A percentile compares a stretch with the other conserved stretches of the same genome.
phyloP scores from a whole-genome alignment of 768 basidiomycete species.

The Mycena vitilis region DNA sequence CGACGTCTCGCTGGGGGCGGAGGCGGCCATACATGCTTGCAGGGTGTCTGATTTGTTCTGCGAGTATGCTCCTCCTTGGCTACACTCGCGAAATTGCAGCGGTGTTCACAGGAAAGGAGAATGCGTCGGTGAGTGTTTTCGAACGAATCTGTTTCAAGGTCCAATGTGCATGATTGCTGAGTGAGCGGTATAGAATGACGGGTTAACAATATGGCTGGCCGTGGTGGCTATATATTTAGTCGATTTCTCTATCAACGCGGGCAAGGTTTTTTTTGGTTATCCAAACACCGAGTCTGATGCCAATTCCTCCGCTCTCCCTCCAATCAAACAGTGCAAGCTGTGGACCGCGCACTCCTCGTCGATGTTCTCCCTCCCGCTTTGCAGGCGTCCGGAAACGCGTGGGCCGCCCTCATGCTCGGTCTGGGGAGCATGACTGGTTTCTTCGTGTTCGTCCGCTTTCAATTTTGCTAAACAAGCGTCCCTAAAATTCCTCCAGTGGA shows the following conservation, averaged over 20 bases:
- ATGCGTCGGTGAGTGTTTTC: slow-evolving; percentile 42
- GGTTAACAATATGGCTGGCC: slow-evolving; percentile 81
- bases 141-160: not conserved
- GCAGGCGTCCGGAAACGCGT: slow-evolving; percentile 91
- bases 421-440: slow-evolving; percentile 89
- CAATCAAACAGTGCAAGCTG: slow-evolving; percentile 73
- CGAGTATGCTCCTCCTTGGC: slow-evolving; percentile 85
- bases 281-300: no score
- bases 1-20: slow-evolving; percentile 84
- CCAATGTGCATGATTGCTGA: not conserved
- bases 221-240: slow-evolving; percentile 75
- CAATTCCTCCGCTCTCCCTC: not conserved
- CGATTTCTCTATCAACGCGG: slow-evolving; percentile 71
- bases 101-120: slow-evolving; percentile 52
- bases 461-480: not conserved
- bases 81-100: slow-evolving; percentile 80
- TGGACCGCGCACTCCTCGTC: slow-evolving; percentile 91
- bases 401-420: slow-evolving; percentile 95
- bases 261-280: not conserved
- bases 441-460: slow-evolving; percentile 74
- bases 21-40: slow-evolving; percentile 87
- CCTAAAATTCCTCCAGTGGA: slow-evolving; percentile 60
- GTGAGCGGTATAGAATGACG: slow-evolving; percentile 59
- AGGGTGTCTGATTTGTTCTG: slow-evolving; percentile 72
- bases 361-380: slow-evolving; percentile 80